A percentile compares a stretch with the other conserved stretches of the same genome.
These are phyloP conservation scores for Mycosphaerella sp. DNA, from an alignment of 2,329 filamentous ascomycete species.

Conservation along the genomic window DNA sequence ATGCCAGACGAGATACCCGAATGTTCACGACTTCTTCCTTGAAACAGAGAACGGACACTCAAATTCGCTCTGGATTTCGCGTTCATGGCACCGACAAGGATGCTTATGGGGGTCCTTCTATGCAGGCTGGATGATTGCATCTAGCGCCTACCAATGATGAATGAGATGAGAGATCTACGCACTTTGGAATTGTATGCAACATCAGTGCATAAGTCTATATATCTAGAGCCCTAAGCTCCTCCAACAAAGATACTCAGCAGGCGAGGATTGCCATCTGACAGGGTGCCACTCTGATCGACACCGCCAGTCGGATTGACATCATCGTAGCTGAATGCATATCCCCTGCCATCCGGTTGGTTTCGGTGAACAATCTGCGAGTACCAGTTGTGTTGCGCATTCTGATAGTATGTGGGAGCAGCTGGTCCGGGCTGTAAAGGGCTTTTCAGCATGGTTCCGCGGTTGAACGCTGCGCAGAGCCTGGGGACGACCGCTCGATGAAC, in stretches of 20 bases:
- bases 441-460: conserved; percentile 61
- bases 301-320: conserved; percentile 46
- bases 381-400: conserved; percentile 43
- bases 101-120: conserved; percentile 1
- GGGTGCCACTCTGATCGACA: conserved; percentile 47
- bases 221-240: conserved; percentile 26
- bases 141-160: background rate
- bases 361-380: conserved; percentile 56
- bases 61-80: conserved; percentile 8
- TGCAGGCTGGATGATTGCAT: conserved; percentile 2
- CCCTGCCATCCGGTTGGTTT: conserved; percentile 53
- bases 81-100: conserved; percentile 14
- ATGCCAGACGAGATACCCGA: conserved; percentile 12
- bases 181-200: background rate
- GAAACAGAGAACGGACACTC: conserved; percentile 9
- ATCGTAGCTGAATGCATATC: conserved; percentile 64
- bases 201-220: background rate
- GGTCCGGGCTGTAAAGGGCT: conserved; percentile 41
- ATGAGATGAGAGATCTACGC: background rate
- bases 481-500: conserved; percentile 57
- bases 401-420: conserved; percentile 39
- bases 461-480: conserved; percentile 69
- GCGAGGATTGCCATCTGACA: conserved; percentile 40
- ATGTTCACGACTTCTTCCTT: conserved; percentile 16
- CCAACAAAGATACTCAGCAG: conserved; percentile 45